Conservation (phyloP, 352 stramenopile species). For the Globisporangium parvum region DNA sequence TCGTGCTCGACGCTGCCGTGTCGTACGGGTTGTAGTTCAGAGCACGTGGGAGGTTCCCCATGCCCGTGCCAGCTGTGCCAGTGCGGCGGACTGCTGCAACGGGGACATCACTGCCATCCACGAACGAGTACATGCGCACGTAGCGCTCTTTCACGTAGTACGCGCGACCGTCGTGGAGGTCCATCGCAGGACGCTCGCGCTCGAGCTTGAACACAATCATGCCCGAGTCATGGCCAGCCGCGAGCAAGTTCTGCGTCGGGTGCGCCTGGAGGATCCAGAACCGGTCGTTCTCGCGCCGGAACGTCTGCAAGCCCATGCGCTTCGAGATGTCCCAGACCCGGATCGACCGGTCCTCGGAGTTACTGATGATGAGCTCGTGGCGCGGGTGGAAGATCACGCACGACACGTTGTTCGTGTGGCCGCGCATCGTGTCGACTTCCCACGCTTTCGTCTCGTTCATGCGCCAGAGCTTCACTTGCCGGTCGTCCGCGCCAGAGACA, state of each 20-base stretch:
- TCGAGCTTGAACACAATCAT: constrained; percentile 99
- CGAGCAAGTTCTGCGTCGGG: constrained; percentile 96
- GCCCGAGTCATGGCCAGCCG: constrained; percentile 98
- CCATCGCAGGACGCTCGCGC: constrained; percentile 95
- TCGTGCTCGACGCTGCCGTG: constrained; percentile 73
- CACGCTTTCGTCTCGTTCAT: constrained; percentile 99
- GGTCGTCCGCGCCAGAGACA: constrained; percentile 97
- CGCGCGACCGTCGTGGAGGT: constrained; percentile 72
- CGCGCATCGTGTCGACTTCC: constrained; percentile 99
- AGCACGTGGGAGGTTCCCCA: constrained; percentile 92
- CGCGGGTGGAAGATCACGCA: constrained; percentile 99
- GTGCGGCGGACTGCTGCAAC: constrained; percentile 68
- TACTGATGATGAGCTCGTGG: constrained; percentile 98
- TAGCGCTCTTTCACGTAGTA: constrained; percentile 99
- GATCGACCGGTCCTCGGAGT: constrained; percentile 99
- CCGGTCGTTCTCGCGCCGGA: constrained; percentile 97
- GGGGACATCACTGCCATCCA: constrained; percentile 68
- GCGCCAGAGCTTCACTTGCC: constrained; percentile 98
- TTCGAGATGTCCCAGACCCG: constrained; percentile 99
- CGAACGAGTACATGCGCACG: constrained; percentile 95
- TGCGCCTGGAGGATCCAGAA: constrained; percentile 98
- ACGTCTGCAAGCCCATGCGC: constrained; percentile 98
- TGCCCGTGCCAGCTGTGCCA: constrained; percentile 63
- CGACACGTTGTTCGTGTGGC: constrained; percentile 99
- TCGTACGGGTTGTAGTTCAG: constrained; percentile 97